Evolutionary conservation across 1,284 basidiomycete genomes (phyloP), one percentile per base, ranked within the genome.

Genomic region (Vanrija pseudolonga): DNA sequence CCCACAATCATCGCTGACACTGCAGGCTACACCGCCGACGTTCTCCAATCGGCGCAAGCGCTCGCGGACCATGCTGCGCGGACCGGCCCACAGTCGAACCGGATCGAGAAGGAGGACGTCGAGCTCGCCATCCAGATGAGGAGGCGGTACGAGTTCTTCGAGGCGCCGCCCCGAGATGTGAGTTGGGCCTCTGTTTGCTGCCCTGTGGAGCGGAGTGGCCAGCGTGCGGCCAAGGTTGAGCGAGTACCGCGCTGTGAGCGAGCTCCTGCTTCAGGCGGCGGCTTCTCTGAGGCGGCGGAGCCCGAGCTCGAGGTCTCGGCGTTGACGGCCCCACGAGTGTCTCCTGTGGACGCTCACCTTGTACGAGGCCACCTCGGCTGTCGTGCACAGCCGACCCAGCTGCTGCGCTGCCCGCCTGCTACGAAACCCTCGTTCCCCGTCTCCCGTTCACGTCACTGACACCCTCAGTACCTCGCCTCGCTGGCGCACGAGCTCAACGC

Each of bases 91-190:
- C 59, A 62, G n/a, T 74, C 84, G 1, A 85, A 85, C 53, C 89
- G 86, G 74, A 81, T 94, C 45, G 89, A 94, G 60, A 85, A 90
- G 78, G 91, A 97, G 55, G 96, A 98, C 75, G 81, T 96, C 39
- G 84, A 88, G 20, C 80, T 98, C 44, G 92, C 94, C 1, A 89
- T 98, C 19, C 92, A 96, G 73, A 88, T 90, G 23, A 83, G 93
- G 51, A 90, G 95, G 15, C 92, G 94, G 47, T 93, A 93, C 85
- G 90, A 93, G 72, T 90, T 95, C 73, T 91, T 89, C 26, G 90
- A 91, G 24, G 83, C 91, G 14, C 87, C 96, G 19, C 92, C 94
- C 0, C 92, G 98, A 77, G 96, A 98, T 83, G 95, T 96, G 63
- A 65, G 82, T 79, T 26, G 9, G 32, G 28, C 15, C 23, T 37